These are phyloP conservation scores for Beauveria bassiana DNA, from an alignment of 2,329 filamentous ascomycete genomes.

Conservation along the genomic window DNA sequence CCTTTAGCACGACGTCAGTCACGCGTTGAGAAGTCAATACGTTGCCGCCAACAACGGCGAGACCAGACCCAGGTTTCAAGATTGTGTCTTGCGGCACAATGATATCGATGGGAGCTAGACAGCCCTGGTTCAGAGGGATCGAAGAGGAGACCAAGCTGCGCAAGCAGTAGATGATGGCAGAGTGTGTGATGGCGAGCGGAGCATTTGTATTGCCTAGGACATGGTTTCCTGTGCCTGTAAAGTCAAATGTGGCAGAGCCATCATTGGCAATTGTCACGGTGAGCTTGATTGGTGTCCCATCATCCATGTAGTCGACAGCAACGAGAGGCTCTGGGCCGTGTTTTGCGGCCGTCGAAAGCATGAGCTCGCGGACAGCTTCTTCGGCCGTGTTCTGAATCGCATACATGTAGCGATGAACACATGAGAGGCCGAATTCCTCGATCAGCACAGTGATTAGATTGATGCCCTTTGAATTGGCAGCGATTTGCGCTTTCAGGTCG, in stretches of 20 bases:
- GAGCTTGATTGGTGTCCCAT: constrained; percentile 70
- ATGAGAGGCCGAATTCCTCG: constrained; percentile 62
- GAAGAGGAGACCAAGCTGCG: constrained; percentile 73
- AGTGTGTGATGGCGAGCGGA: constrained; percentile 26
- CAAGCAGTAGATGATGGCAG: constrained; percentile 77
- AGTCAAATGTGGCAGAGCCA: constrained; percentile 64
- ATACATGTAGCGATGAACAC: constrained; percentile 55
- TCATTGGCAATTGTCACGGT: constrained; percentile 66
- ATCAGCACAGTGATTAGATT: constrained; percentile 64
- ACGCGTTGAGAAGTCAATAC: constrained; percentile 74
- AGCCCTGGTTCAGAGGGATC: constrained; percentile 82
- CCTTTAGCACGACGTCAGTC: constrained; percentile 74
- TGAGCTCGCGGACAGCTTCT: constrained; percentile 22
- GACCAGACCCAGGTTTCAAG: constrained; percentile 65
- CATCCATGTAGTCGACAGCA: constrained; percentile 64
- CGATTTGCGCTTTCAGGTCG: constrained; percentile 79
- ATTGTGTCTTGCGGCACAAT: constrained; percentile 65
- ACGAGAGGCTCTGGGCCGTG: constrained; percentile 17
- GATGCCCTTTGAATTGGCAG: constrained; percentile 81
- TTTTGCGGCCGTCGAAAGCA: constrained; percentile 15
- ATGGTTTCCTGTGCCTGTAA: constrained; percentile 25
- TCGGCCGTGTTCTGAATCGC: constrained; percentile 36
- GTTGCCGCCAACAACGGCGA: constrained; percentile 77
- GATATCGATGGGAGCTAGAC: constrained; percentile 68
- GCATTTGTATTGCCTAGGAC: constrained; percentile 27